Evolutionary conservation across 768 basidiomycete species (phyloP).

Genomic region (Termitomyces sp.): DNA sequence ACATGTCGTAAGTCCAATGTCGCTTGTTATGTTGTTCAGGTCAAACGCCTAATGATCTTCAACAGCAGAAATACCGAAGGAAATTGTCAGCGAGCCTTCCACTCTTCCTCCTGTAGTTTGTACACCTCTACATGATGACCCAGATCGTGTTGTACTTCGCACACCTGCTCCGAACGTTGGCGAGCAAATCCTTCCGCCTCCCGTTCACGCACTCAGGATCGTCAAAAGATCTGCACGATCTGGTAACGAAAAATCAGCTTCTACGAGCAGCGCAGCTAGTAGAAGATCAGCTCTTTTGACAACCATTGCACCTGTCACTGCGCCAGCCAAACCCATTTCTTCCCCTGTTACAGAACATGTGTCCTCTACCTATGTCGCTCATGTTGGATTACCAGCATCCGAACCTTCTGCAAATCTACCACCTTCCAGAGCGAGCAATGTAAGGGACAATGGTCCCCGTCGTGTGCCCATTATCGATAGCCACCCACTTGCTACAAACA

Average conservation of each 20-base stretch:
- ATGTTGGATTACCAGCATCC: slow-evolving; percentile 2
- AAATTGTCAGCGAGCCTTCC: background rate
- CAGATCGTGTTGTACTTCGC: background rate
- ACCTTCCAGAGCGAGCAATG: background rate
- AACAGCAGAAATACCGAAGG: background rate
- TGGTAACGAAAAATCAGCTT: slow-evolving; percentile 14
- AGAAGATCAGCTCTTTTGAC: background rate
- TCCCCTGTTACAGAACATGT: background rate
- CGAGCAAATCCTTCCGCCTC: slow-evolving; percentile 24
- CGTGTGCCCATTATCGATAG: slow-evolving; percentile 24
- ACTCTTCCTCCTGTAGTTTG: slow-evolving; percentile 6
- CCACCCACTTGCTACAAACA: background rate
- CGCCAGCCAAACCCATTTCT: background rate
- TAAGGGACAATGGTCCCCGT: slow-evolving; percentile 25
- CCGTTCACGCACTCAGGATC: slow-evolving; percentile 41
- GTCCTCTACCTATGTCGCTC: background rate
- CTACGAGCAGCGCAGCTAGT: slow-evolving; percentile 7
- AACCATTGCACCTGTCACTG: background rate
- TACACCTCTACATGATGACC: slow-evolving; percentile 10
- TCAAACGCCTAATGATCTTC: background rate
- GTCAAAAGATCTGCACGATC: slow-evolving; percentile 32
- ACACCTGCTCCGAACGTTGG: slow-evolving; percentile 9
- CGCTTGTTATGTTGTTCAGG: background rate
- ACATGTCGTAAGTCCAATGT: background rate
- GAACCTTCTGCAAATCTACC: background rate